These are phyloP conservation scores for Chrysopogon serrulatus DNA, from an alignment of 176 grass and related monocot species.

Conservation along the genomic window DNA sequence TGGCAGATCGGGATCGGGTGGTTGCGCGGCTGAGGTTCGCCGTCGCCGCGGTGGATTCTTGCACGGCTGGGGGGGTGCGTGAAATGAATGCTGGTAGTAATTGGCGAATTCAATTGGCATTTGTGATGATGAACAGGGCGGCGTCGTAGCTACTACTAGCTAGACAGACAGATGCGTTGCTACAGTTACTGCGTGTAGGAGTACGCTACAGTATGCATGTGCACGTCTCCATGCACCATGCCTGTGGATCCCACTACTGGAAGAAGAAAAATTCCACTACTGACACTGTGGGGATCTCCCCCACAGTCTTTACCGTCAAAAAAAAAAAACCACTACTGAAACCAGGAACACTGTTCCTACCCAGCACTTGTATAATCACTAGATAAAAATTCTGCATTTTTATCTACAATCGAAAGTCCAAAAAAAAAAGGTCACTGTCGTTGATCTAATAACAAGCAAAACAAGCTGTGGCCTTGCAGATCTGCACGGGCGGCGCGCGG, in stretches of 20 bases:
- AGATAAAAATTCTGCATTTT: too few relatives aligned
- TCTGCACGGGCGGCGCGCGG: constrained; percentile 55
- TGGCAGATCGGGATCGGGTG: too few relatives aligned
- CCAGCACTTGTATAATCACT: too few relatives aligned
- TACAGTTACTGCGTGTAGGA: neutral
- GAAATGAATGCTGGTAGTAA: neutral
- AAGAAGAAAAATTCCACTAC: too few relatives aligned
- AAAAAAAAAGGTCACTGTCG: too few relatives aligned
- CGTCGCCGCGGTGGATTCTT: neutral
- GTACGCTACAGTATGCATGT: neutral
- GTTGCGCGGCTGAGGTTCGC: neutral
- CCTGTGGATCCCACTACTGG: too few relatives aligned
- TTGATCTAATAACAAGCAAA: too few relatives aligned
- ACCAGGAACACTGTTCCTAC: neutral
- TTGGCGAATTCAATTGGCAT: neutral
- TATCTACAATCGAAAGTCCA: too few relatives aligned
- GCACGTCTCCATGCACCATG: too few relatives aligned
- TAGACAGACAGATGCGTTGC: neutral
- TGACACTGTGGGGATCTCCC: too few relatives aligned
- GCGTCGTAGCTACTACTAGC: neutral
- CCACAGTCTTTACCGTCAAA: too few relatives aligned
- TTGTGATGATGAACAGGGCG: neutral
- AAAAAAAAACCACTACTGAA: too few relatives aligned
- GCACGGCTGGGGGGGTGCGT: neutral
- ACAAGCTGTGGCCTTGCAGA: constrained; percentile 39